Evolutionary conservation across 805 yeast species (phyloP).

Genomic region (Ogataea saltuana): DNA sequence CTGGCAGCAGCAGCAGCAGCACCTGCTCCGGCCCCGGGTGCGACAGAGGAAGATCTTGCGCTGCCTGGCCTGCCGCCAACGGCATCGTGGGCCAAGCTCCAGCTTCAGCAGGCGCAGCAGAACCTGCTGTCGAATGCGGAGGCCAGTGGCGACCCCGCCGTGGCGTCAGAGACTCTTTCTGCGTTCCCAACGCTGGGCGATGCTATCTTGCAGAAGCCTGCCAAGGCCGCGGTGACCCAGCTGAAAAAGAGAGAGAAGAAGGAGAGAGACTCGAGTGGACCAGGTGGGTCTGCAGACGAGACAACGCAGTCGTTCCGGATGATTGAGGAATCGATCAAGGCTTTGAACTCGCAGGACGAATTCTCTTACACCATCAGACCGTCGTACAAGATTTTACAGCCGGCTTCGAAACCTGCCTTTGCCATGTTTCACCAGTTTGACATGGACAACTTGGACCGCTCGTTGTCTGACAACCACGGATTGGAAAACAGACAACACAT

Average conservation of each 20-base stretch:
- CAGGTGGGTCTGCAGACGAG: conserved; percentile 25
- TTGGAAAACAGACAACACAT: conserved; percentile 28
- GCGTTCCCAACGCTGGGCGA: conserved; percentile 37
- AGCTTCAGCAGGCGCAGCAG: conserved; percentile 32
- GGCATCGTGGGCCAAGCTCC: conserved; percentile 60
- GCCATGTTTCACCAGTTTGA: conserved; percentile 29
- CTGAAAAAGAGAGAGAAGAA: conserved; percentile 33
- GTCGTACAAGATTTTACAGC: conserved; percentile 18
- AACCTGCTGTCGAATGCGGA: conserved; percentile 30
- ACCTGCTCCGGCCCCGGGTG: conserved; percentile 6
- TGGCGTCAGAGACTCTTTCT: conserved; percentile 16
- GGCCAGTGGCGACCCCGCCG: conserved; percentile 9
- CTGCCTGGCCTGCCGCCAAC: conserved; percentile 59
- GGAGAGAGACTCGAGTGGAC: conserved; percentile 28
- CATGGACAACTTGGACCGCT: conserved; percentile 17
- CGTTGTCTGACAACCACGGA: conserved; percentile 11
- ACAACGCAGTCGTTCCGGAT: conserved; percentile 27
- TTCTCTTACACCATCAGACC: conserved; percentile 30
- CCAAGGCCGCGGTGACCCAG: conserved; percentile 18
- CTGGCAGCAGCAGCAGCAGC: conserved; percentile 4
- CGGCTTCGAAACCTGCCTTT: conserved; percentile 13
- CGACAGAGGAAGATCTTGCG: conserved; percentile 19
- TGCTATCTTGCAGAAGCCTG: conserved; percentile 20
- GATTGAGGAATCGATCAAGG: conserved; percentile 30
- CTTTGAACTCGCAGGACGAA: conserved; percentile 26